A percentile compares a stretch with the other conserved stretches of the same genome.
These are phyloP conservation scores for Rubia balearica DNA, from an alignment of 305 asterid genomes.

Conservation along the genomic window DNA sequence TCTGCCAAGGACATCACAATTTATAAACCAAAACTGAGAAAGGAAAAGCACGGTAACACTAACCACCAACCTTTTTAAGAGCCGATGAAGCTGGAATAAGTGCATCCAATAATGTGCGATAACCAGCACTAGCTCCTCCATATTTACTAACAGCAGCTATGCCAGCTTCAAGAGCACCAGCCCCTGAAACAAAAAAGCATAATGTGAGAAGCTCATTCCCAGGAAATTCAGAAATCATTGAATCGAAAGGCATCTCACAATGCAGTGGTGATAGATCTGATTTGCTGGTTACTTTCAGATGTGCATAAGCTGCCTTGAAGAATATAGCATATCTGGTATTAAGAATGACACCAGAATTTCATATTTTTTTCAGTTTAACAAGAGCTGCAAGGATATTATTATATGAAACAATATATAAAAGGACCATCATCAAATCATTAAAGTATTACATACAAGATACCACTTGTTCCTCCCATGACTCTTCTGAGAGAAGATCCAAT, in stretches of 20 bases:
- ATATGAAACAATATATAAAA: slow-evolving; percentile 3
- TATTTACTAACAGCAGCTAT: slow-evolving; percentile 84
- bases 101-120: slow-evolving; percentile 84
- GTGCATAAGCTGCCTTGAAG: slow-evolving; percentile 79
- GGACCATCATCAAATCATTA: not conserved
- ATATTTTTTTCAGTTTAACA: not conserved
- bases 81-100: slow-evolving; percentile 77
- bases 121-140: slow-evolving; percentile 91
- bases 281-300: slow-evolving; percentile 50
- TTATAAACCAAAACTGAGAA: slow-evolving; percentile 5
- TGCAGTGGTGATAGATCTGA: slow-evolving; percentile 42
- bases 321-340: slow-evolving; percentile 71
- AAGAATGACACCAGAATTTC: not conserved
- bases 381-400: not conserved
- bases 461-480: slow-evolving; percentile 99
- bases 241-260: slow-evolving; percentile 45
- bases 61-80: slow-evolving; percentile 62
- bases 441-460: slow-evolving; percentile 54
- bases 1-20: slow-evolving; percentile 34
- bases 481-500: slow-evolving; percentile 78
- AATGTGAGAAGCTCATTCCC: slow-evolving; percentile 19
- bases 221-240: slow-evolving; percentile 14
- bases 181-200: slow-evolving; percentile 54
- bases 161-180: slow-evolving; percentile 83
- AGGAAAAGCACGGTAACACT: not conserved